A percentile compares a stretch with the other conserved stretches of the same genome.
Conservation (phyloP, 73 alveolate genomes). For the Diophrys appendiculata region DNA sequence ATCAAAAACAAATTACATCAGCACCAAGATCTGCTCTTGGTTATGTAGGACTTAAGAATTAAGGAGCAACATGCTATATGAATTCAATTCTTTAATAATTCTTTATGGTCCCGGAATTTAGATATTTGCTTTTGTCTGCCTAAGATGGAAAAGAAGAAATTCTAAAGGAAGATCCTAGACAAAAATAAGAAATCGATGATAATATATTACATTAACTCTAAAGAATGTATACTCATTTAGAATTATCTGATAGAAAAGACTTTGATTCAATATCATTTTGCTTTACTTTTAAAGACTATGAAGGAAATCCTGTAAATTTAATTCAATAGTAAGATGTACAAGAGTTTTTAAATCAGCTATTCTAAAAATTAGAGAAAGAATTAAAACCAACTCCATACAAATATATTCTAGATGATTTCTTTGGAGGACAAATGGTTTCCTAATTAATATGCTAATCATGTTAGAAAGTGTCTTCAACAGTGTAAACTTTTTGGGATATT, state of each 20-base stretch:
- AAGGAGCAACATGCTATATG: conserved; percentile 95
- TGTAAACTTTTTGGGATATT: conserved; percentile 51
- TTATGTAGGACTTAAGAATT: conserved; percentile 84
- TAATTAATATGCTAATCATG: conserved; percentile 87
- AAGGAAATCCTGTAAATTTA: conserved; percentile 94
- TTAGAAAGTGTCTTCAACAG: conserved; percentile 81
- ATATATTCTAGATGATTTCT: conserved; percentile 84
- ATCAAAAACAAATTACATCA: background rate
- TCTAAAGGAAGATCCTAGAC: conserved; percentile 30
- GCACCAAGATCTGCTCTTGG: background rate
- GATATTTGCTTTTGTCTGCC: conserved; percentile 88
- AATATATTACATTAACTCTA: conserved; percentile 93
- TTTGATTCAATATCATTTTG: conserved; percentile 88
- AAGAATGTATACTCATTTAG: conserved; percentile 85
- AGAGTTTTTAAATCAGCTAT: conserved; percentile 93
- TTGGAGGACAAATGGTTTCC: conserved; percentile 93
- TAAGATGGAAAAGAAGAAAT: conserved; percentile 57
- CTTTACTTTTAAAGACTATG: conserved; percentile 91
- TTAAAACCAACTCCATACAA: conserved; percentile 86
- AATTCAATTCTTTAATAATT: conserved; percentile 94
- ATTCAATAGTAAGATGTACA: conserved; percentile 92
- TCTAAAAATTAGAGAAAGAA: conserved; percentile 91
- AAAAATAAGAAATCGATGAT: conserved; percentile 75
- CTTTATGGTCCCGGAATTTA: conserved; percentile 91
- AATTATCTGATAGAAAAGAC: conserved; percentile 85